Evolutionary conservation across 495 filamentous ascomycete species (phyloP), one percentile per base, ranked within the genome.

Genomic region (Thermothielavioides terrestris): DNA sequence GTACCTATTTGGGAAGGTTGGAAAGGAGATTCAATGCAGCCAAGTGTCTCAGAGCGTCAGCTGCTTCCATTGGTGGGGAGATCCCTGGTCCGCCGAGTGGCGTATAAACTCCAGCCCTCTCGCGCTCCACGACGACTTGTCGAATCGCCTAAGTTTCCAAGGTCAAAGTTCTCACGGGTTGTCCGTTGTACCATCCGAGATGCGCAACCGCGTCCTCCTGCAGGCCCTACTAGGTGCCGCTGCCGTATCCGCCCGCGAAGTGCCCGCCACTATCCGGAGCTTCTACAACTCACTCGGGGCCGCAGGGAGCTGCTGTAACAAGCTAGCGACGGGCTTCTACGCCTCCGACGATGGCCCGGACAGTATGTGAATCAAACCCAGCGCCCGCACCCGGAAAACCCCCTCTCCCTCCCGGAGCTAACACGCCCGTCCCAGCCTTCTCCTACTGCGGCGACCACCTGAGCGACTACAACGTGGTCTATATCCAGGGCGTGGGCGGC

Each of bases 371-470:
- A 35, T 3, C 35, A 2, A 4, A n/a, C 21, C 31, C 1, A 31
- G 18, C n/a, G n/a, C n/a, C n/a, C n/a, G n/a, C n/a, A n/a, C n/a
- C n/a, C n/a, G n/a, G 17, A 20, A 8, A 34, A 22, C 23, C 17
- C 2, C 9, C 14, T 34, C 6, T 20, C 22, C 48, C 35, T 45
- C 21, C 14, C 10, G 8, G 3, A 31, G 9, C 4, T 21, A 18
- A 27, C 15, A 39, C 0, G 21, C 12, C 18, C n/a, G n/a, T n/a
- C 6, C 17, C 17, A 68, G 68, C 59, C 25, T 67, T 68, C 46
- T 45, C 57, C 17, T 71, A 71, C 64, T 72, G 68, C 52, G 65
- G 66, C 21, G 68, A 74, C 54, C 63, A 65, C 44, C 35, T 66
- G 6, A 17, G 52, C 15, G 61, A 65, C 49, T 43, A 56, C 31